Evolutionary conservation across 495 filamentous ascomycete species (phyloP).

Genomic region (Hypomontagnella monticulosa): DNA sequence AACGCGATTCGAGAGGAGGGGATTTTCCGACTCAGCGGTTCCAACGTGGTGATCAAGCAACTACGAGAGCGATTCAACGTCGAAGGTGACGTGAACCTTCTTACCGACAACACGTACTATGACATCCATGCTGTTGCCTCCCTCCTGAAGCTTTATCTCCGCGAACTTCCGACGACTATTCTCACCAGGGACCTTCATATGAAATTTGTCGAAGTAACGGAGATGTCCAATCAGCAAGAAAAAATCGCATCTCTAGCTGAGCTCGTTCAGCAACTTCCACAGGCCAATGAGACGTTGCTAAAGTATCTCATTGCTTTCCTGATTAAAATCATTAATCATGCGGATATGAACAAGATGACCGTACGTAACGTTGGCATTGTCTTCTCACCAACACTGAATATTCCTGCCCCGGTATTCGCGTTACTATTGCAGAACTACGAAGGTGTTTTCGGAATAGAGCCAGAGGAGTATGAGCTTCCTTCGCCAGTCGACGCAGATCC

Average conservation of each 20-base stretch:
- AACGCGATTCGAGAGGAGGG: conserved; percentile 88
- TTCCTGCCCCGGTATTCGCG: conserved; percentile 93
- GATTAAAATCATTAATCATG: conserved; percentile 87
- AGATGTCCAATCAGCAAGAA: conserved; percentile 76
- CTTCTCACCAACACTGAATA: conserved; percentile 98
- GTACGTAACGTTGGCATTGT: conserved; percentile 98
- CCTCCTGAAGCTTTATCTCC: conserved; percentile 90
- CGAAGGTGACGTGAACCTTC: conserved; percentile 91
- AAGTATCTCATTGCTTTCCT: conserved; percentile 86
- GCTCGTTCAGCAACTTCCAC: conserved; percentile 84
- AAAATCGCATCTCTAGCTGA: conserved; percentile 86
- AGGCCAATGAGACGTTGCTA: conserved; percentile 80
- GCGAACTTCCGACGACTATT: conserved; percentile 90
- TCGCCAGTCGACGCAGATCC: conserved; percentile 42
- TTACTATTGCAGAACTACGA: conserved; percentile 92
- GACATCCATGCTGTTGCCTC: conserved; percentile 97
- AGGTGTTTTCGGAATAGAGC: conserved; percentile 80
- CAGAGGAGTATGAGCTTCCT: conserved; percentile 65
- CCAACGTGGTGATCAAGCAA: conserved; percentile 90
- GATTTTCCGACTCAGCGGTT: conserved; percentile 95
- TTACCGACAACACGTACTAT: conserved; percentile 84
- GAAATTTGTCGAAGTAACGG: conserved; percentile 86
- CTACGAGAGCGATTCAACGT: conserved; percentile 91
- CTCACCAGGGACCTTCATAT: conserved; percentile 89
- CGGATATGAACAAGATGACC: conserved; percentile 96